Base-by-base conservation (phyloP, 163 green algal species). In the Prototheca wickerhamii region DNA sequence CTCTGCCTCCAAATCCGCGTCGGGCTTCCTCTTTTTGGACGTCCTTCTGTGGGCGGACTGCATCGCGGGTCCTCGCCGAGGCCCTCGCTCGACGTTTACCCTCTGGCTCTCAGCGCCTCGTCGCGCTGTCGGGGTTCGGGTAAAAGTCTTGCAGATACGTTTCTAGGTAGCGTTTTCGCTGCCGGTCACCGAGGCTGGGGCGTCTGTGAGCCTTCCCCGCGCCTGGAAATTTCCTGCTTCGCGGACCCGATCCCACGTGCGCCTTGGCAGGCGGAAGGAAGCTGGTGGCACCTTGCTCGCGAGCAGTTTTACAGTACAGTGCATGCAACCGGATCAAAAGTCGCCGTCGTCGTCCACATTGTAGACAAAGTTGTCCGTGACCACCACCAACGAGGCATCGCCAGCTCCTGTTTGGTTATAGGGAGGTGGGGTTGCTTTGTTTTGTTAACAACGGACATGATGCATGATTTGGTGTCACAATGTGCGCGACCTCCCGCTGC, bases 281-380 rank as follows among this genome's bases (percentile, higher is more conserved):
- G n/a, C n/a, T n/a, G n/a, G n/a, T n/a, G n/a, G n/a, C n/a, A n/a
- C n/a, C n/a, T n/a, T n/a, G n/a, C n/a, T n/a, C n/a, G n/a, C n/a
- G n/a, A n/a, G n/a, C n/a, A n/a, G n/a, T n/a, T n/a, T n/a, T n/a
- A n/a, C n/a, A n/a, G n/a, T n/a, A n/a, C n/a, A n/a, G n/a, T n/a
- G n/a, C n/a, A n/a, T n/a, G n/a, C n/a, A n/a, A n/a, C n/a, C n/a
- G n/a, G n/a, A n/a, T 33, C 49, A 28, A 56, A 6, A 34, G 15
- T 65, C 58, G 12, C 59, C 59, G 44, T 78, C 70, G 34, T 84
- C 77, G 26, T 74, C 69, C 29, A 71, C 63, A 4, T 72, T 61
- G 28, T 64, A 79, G 18, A 93, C 64, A 30, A 77, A 63, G 68
- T 89, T 80, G n/a, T 86, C 80, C 5, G 87, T 95, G 26, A 89